phyloP scores from a whole-genome alignment of 306 rosid genomes.

The Aeschynomene evenia region DNA sequence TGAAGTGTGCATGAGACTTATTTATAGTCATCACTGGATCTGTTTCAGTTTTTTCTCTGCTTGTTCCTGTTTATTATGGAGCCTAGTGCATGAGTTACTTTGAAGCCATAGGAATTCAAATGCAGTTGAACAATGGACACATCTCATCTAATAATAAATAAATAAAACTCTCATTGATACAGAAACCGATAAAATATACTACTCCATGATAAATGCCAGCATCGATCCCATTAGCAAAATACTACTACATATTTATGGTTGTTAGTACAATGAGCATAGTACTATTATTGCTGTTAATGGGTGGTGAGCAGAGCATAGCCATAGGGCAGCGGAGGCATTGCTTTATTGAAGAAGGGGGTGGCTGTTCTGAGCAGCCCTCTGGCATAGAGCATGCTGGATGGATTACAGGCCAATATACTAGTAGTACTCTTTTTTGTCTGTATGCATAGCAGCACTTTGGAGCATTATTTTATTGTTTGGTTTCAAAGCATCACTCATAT shows the following conservation, averaged over 20 bases:
- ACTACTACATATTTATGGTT: neutral
- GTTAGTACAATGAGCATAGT: constrained; percentile 30
- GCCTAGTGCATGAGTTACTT: neutral
- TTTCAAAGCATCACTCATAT: constrained; percentile 45
- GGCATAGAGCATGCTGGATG: constrained; percentile 30
- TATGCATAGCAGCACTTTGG: constrained; percentile 25
- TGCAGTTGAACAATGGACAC: too few species aligned
- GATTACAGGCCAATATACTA: neutral
- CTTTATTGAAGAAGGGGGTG: constrained; percentile 40
- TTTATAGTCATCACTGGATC: neutral
- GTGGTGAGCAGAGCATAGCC: neutral
- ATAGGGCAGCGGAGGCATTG: constrained; percentile 9
- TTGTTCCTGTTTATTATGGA: constrained; percentile 4
- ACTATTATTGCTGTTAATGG: constrained; percentile 34
- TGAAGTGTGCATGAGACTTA: neutral
- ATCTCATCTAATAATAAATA: too few species aligned
- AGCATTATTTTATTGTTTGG: constrained; percentile 46
- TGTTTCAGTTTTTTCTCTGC: neutral
- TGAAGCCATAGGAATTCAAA: neutral
- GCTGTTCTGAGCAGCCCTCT: constrained; percentile 13
- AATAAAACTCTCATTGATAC: too few species aligned
- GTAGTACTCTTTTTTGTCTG: constrained; percentile 31
- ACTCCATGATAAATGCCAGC: neutral
- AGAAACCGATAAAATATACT: too few species aligned
- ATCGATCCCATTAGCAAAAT: neutral